Percentiles rank a stretch among this genome's conserved stretches.
Conservation (phyloP, 2,329 filamentous ascomycete species). For the Meredithiella fracta region DNA sequence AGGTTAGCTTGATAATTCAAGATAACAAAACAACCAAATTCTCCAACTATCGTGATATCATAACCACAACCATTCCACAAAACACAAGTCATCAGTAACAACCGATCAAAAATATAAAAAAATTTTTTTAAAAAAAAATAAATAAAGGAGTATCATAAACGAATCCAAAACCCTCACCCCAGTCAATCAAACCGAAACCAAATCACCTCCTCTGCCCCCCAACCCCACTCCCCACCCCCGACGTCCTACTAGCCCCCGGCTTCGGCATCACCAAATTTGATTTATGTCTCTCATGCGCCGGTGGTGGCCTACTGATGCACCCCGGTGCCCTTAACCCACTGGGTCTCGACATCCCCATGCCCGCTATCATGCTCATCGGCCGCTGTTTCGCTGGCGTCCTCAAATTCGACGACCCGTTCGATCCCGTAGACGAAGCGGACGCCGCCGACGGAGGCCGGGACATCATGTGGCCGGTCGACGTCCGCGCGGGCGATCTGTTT, state of each 20-base stretch:
- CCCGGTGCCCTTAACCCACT: constrained; percentile 47
- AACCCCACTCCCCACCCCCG: constrained; percentile 75
- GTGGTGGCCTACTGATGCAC: constrained; percentile 21
- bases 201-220: constrained; percentile 63
- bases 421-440: constrained; percentile 12
- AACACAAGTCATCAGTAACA: background rate
- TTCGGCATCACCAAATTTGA: constrained; percentile 32
- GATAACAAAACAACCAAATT: background rate
- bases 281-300: constrained; percentile 29
- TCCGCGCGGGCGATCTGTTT: constrained; percentile 17
- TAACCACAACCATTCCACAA: background rate
- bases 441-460: constrained; percentile 13
- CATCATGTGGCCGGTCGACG: constrained; percentile 4
- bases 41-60: constrained; percentile 5
- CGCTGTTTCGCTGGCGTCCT: constrained; percentile 23
- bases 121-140: constrained; percentile 4
- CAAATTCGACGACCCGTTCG: constrained; percentile 9
- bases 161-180: background rate
- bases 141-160: constrained; percentile 1
- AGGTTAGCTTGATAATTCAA: too few species aligned
- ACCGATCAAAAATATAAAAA: background rate
- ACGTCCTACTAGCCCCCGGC: constrained; percentile 37
- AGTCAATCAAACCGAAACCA: background rate
- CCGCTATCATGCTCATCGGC: constrained; percentile 27
- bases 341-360: constrained; percentile 37